Conservation (phyloP, 2,329 filamentous ascomycete species). For the Phaeoacremonium minimum region DNA sequence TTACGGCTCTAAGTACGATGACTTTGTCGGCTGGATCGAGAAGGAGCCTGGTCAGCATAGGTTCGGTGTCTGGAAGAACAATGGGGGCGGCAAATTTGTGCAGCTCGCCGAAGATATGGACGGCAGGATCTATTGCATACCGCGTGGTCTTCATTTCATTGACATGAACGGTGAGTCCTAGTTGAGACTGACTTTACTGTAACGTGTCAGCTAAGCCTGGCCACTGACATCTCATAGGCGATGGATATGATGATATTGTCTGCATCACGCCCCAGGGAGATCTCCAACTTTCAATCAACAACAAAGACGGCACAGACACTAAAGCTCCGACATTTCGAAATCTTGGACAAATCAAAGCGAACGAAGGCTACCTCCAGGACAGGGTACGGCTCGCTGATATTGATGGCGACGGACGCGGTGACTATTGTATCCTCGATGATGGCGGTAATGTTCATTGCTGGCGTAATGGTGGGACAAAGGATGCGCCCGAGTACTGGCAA, state of each 20-base stretch:
- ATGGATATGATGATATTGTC: conserved; percentile 22
- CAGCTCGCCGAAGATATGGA: no score
- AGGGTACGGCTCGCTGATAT: conserved; percentile 24
- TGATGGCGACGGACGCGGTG: conserved; percentile 23
- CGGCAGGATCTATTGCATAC: conserved; percentile 2
- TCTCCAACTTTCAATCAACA: conserved; percentile 11
- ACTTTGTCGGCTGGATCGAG: background rate
- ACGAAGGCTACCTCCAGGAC: conserved; percentile 5
- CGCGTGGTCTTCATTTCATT: conserved; percentile 7
- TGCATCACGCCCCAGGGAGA: conserved; percentile 17
- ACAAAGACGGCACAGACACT: conserved; percentile 11
- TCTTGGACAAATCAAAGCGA: no score
- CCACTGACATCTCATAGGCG: no score
- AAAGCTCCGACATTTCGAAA: conserved; percentile 9
- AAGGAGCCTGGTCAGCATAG: background rate
- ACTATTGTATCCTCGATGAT: conserved; percentile 19
- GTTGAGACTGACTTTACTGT: background rate
- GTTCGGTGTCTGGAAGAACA: background rate
- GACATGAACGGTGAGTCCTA: conserved; percentile 7
- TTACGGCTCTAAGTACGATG: background rate
- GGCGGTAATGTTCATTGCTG: conserved; percentile 10
- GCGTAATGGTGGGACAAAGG: conserved; percentile 6
- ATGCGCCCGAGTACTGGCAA: conserved; percentile 23
- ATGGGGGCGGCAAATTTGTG: background rate
- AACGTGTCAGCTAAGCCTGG: background rate